Evolutionary conservation across 768 basidiomycete species (phyloP).

Genomic region (Leccinum uliginosum): DNA sequence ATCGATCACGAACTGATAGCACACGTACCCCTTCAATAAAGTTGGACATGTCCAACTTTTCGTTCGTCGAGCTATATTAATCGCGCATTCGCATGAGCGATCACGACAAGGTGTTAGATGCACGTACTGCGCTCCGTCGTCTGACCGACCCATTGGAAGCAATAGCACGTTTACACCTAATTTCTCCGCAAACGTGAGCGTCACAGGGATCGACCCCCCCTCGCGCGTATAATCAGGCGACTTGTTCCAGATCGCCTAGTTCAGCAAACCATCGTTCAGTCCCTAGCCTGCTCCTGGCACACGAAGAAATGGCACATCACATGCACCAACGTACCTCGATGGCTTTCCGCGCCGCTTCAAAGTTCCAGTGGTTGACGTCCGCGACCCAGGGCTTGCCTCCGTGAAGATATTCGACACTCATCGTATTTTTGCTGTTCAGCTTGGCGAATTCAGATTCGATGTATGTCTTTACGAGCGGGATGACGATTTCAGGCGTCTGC

Average conservation of each 20-base stretch:
- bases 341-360: constrained; percentile 79
- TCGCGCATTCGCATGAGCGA: background rate
- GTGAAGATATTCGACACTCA: constrained; percentile 66
- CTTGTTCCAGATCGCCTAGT: constrained; percentile 52
- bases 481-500: constrained; percentile 73
- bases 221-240: constrained; percentile 84
- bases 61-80: constrained; percentile 73
- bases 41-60: constrained; percentile 90
- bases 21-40: constrained; percentile 75
- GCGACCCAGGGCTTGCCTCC: constrained; percentile 91
- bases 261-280: background rate
- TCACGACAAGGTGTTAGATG: background rate
- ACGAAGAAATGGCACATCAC: background rate
- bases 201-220: constrained; percentile 94
- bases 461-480: constrained; percentile 66
- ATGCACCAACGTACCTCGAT: constrained; percentile 51
- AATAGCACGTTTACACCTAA: constrained; percentile 83
- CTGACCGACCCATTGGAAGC: constrained; percentile 89
- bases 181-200: constrained; percentile 88
- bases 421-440: constrained; percentile 78
- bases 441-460: constrained; percentile 78
- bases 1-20: background rate
- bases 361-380: constrained; percentile 88
- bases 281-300: background rate
- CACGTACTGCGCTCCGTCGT: constrained; percentile 90